Evolutionary conservation across 345 rosid species (phyloP), one percentile per base, ranked within the genome.

Genomic region (Anacardium occidentale): DNA sequence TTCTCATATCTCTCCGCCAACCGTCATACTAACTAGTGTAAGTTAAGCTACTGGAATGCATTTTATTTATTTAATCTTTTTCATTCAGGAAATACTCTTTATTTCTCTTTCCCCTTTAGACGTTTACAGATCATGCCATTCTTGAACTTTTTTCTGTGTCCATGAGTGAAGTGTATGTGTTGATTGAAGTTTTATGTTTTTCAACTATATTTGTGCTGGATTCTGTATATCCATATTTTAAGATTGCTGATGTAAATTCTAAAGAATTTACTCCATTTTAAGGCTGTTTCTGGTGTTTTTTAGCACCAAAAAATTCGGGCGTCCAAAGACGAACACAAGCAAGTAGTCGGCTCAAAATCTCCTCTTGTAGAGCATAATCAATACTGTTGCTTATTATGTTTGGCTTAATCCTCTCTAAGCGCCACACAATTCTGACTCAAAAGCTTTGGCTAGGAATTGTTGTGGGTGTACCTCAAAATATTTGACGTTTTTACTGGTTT

Each of bases 1-100:
- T 71, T 80, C 6, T 71, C 75, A 0, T 75, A 82, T 78, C 83
- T 74, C 76, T 72, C 59, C 18, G 59, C 77, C 64, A 86, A 70
- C 34, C 74, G 68, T 76, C 66, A 66, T 29, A 66, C 21, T 21
- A 70, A 75, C 74, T 76, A 76, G 64, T 60, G 81, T 68, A 65
- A 78, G 80, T 67, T 25, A 3, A n/a, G 4, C 26, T 26, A 29
- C 61, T 3, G 12, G 11, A 63, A 17, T 10, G 22, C 66, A 42
- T 55, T 70, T 1, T 22, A 58, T n/a, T 1, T 29, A 1, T 29
- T 29, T 29, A 21, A n/a, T n/a, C n/a, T 65, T 58, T 26, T 25
- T 17, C 51, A 48, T 2, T 14, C 10, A 0, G 21, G 48, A 60
- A 12, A 70, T 45, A 64, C 66, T 20, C 21, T 0, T 0, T 20